Conservation (phyloP, 2,329 filamentous ascomycete species). For the Neonectria sp. region DNA sequence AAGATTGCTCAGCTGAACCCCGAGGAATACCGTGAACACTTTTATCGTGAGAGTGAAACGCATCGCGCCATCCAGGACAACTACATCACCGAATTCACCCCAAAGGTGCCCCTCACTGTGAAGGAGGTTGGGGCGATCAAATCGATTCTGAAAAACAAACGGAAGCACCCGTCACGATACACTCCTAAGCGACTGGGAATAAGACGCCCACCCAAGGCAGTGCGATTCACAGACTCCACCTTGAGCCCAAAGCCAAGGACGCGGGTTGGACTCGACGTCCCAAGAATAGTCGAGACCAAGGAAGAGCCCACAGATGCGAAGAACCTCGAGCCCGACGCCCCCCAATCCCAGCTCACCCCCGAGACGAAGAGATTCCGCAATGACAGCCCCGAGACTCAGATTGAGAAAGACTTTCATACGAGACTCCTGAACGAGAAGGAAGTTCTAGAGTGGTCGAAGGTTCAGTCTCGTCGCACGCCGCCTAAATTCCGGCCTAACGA, state of each 20-base stretch:
- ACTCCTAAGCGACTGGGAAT: conserved; percentile 47
- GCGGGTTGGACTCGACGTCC: conserved; percentile 47
- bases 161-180: conserved; percentile 30
- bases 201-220: conserved; percentile 45
- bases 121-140: conserved; percentile 40
- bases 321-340: conserved; percentile 7
- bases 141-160: conserved; percentile 50
- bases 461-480: neutral
- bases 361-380: neutral
- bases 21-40: conserved; percentile 36
- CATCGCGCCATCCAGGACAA: conserved; percentile 38
- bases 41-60: conserved; percentile 39
- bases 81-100: conserved; percentile 41
- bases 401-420: conserved; percentile 1
- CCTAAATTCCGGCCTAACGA: conserved; percentile 2
- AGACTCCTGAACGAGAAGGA: neutral
- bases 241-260: conserved; percentile 45
- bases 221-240: conserved; percentile 50
- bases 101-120: conserved; percentile 37
- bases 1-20: conserved; percentile 36
- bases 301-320: neutral
- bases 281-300: conserved; percentile 28
- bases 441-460: neutral
- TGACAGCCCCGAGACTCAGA: neutral
- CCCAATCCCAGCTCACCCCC: neutral